These are phyloP conservation scores for Trametes cingulata DNA, from an alignment of 768 basidiomycete genomes.

Conservation along the genomic window DNA sequence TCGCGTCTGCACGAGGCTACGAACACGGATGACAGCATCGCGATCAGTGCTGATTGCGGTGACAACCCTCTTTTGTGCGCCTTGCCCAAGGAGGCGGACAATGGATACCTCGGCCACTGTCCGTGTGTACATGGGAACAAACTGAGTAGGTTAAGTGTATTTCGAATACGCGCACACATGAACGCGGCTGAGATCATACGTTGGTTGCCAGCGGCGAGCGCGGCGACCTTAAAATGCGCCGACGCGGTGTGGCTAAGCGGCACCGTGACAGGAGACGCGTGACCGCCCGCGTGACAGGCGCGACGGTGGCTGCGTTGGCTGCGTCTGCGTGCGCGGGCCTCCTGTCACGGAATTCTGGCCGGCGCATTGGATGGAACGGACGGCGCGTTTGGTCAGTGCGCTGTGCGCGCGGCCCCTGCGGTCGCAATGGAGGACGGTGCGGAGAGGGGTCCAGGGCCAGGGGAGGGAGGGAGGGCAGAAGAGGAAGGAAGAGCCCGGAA, in stretches of 20 bases:
- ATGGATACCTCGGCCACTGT: background rate
- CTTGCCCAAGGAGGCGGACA: conserved; percentile 13
- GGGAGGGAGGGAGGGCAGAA: background rate
- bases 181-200: background rate
- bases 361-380: background rate
- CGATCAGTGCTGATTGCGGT: conserved; percentile 6
- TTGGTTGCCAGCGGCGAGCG: background rate
- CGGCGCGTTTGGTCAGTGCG: background rate
- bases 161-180: background rate
- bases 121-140: conserved; percentile 17
- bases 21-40: conserved; percentile 4
- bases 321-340: background rate
- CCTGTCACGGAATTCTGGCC: background rate
- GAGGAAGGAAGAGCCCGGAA: background rate
- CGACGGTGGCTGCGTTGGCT: background rate
- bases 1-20: conserved; percentile 11
- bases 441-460: background rate
- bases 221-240: background rate
- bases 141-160: background rate
- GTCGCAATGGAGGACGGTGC: background rate
- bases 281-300: conserved; percentile 8
- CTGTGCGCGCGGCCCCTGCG: background rate
- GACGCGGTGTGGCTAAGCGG: background rate
- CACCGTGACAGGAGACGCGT: conserved; percentile 4
- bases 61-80: conserved; percentile 7